These are phyloP conservation scores for Cucumis cinereus DNA, from an alignment of 306 rosid species.

Conservation along the genomic window DNA sequence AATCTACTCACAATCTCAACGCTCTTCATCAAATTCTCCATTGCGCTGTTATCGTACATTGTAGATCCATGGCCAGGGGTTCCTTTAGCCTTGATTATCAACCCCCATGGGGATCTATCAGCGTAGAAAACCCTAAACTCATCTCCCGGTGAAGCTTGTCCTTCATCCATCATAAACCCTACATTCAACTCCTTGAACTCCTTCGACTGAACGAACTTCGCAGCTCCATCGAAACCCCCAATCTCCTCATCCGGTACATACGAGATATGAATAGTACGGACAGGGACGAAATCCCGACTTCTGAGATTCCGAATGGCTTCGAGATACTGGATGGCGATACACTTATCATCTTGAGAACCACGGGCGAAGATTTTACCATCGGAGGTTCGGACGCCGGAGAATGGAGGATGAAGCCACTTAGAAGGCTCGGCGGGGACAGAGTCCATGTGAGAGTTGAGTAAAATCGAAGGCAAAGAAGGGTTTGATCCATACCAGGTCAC, in stretches of 20 bases:
- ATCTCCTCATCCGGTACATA: conserved; percentile 84
- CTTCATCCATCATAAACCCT: conserved; percentile 75
- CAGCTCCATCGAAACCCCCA: conserved; percentile 53
- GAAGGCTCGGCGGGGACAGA: conserved; percentile 82
- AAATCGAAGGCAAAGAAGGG: conserved; percentile 62
- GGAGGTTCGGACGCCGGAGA: conserved; percentile 44
- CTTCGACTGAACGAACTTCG: conserved; percentile 37
- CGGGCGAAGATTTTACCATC: conserved; percentile 69
- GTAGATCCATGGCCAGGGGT: conserved; percentile 66
- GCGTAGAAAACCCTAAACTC: conserved; percentile 70
- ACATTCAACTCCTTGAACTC: conserved; percentile 40
- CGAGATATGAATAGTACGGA: conserved; percentile 58
- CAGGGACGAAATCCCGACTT: conserved; percentile 20
- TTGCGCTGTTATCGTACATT: conserved; percentile 63
- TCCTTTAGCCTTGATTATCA: conserved; percentile 54
- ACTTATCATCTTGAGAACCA: conserved; percentile 90
- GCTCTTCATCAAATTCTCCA: conserved; percentile 92
- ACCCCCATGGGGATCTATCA: conserved; percentile 62
- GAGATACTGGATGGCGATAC: conserved; percentile 68
- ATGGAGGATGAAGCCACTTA: conserved; percentile 83
- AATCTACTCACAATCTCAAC: conserved; percentile 45
- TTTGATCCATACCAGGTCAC: conserved; percentile 68
- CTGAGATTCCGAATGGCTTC: conserved; percentile 65
- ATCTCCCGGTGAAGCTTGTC: conserved; percentile 62
- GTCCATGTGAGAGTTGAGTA: conserved; percentile 88